A percentile compares a stretch with the other conserved stretches of the same genome.
These are phyloP conservation scores for Thermoascus crustaceus DNA, from an alignment of 2,329 filamentous ascomycete species.

Conservation along the genomic window DNA sequence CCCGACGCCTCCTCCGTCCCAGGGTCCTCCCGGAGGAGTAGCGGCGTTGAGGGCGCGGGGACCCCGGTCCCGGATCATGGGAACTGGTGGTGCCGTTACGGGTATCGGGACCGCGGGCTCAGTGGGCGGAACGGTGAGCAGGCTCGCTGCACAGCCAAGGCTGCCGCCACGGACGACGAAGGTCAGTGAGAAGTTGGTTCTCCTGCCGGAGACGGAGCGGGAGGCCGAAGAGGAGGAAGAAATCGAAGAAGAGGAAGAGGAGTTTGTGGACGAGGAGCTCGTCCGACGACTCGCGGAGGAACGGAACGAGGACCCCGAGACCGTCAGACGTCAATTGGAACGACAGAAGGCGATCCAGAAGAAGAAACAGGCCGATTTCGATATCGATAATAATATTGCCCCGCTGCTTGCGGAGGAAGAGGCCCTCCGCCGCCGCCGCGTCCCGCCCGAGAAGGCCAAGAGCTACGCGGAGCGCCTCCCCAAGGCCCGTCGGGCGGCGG, in stretches of 20 bases:
- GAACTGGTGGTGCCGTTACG: constrained; percentile 22
- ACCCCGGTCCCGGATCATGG: neutral
- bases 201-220: constrained; percentile 71
- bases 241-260: constrained; percentile 11
- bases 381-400: constrained; percentile 45
- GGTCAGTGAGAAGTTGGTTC: constrained; percentile 91
- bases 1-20: constrained; percentile 39
- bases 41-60: neutral
- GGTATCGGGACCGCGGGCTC: constrained; percentile 41
- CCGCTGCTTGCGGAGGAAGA: constrained; percentile 52
- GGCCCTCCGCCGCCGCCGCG: constrained; percentile 46
- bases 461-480: constrained; percentile 90
- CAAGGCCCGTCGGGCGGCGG: constrained; percentile 74
- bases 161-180: constrained; percentile 85
- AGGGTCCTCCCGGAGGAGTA: no score
- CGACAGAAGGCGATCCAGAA: no score
- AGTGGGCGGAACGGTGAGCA: constrained; percentile 45
- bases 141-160: constrained; percentile 47
- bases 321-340: constrained; percentile 23
- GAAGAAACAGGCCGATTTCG: constrained; percentile 44
- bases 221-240: constrained; percentile 42
- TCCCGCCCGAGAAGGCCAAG: constrained; percentile 56
- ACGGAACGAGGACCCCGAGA: constrained; percentile 26
- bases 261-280: constrained; percentile 28
- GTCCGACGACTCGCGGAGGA: constrained; percentile 26